Base-by-base conservation (phyloP, 805 yeast genomes). In the Pichia thaimueangensis region DNA sequence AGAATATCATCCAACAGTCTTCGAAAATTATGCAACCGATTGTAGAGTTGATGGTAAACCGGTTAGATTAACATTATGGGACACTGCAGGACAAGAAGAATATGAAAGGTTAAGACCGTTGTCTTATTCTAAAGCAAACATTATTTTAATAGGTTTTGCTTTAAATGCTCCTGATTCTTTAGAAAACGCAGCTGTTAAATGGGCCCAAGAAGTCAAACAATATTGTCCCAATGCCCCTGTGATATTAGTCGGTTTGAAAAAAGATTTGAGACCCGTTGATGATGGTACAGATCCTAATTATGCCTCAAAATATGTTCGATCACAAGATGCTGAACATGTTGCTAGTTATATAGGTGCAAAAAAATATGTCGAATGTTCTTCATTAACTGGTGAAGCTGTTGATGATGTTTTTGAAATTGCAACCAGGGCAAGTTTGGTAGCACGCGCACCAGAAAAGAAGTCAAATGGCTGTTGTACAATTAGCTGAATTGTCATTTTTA, bases 51-150 rank as follows among this genome's bases (percentile, higher is more conserved):
- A 88, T 57, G 96, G 96, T 4, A 88, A 87, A 52, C 83, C 93
- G 13, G 95, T 88, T 4, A 82, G 87, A 49, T 64, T 88, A 43
- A 89, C 95, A 2, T 65, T 88, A 21, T 88, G 97, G 96, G 97
- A 88, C 59, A 88, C 96, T 1, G 96, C 97, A 4, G 97, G 97
- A 3, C 96, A 88, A 64, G 97, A 88, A 65, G 97, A 88, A 63
- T 88, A 88, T 59, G 96, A 88, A 59, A 68, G 96, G 45, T 67
- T 89, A 45, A 74, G 96, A 47, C 96, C 96, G 0, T 67, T 89
- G 50, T 83, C 95, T 19, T 89, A 89, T 57, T 76, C 89, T 10
- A 82, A 86, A 54, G 94, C 96, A 2, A 85, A 89, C 60, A 84
- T 86, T 43, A 82, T 89, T 40, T 65, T 88, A 42, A 82, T 88